Evolutionary conservation across 2,329 filamentous ascomycete species (phyloP).

Genomic region (Pyricularia sp.): DNA sequence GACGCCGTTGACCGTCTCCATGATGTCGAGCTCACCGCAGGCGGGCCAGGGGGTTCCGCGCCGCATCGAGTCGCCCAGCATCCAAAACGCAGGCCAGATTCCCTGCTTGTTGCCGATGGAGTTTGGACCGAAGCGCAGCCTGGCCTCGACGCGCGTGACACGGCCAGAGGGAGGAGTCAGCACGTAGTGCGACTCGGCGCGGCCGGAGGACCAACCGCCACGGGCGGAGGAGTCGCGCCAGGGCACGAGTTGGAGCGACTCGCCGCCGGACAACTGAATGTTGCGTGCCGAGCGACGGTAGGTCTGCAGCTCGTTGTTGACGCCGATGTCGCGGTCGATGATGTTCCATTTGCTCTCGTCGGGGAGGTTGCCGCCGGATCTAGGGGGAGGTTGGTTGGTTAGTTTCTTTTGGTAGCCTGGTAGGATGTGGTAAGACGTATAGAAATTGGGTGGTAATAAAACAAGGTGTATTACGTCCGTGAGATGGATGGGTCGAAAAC

Average conservation of each 20-base stretch:
- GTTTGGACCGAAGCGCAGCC: conserved; percentile 36
- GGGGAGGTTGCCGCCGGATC: conserved; percentile 15
- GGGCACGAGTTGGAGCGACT: conserved; percentile 42
- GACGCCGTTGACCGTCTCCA: conserved; percentile 45
- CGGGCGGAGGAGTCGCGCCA: conserved; percentile 23
- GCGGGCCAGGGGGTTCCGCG: conserved; percentile 39
- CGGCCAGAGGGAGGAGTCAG: conserved; percentile 36
- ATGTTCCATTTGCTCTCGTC: conserved; percentile 55
- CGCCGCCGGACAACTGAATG: conserved; percentile 38
- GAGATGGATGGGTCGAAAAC: no score
- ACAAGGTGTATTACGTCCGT: no score
- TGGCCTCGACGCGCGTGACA: conserved; percentile 34
- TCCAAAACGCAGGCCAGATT: conserved; percentile 51
- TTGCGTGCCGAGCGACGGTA: conserved; percentile 38
- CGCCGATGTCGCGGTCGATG: conserved; percentile 50
- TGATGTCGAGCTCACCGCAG: conserved; percentile 48
- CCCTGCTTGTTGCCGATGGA: conserved; percentile 32
- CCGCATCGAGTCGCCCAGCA: conserved; percentile 40
- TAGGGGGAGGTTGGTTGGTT: neutral
- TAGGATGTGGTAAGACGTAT: no score
- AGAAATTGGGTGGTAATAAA: no score
- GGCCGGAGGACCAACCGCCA: conserved; percentile 42
- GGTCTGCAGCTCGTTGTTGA: conserved; percentile 44
- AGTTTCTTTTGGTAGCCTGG: no score
- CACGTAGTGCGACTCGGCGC: conserved; percentile 39